These are phyloP conservation scores for Boletus barrowsii DNA, from an alignment of 768 basidiomycete genomes.

Conservation along the genomic window DNA sequence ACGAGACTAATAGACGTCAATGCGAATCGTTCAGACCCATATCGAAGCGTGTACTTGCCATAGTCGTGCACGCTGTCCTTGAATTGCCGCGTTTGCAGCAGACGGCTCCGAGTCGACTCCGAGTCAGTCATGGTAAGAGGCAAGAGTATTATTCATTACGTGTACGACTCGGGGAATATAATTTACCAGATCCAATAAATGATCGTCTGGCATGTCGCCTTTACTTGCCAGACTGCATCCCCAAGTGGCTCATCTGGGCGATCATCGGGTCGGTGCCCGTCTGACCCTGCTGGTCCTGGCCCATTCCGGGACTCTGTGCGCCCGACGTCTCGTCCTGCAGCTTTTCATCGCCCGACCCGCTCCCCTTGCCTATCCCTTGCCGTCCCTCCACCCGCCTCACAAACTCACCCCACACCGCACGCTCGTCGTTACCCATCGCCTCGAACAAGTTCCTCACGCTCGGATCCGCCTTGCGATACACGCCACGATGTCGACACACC, in stretches of 20 bases:
- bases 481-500: slow-evolving; percentile 66
- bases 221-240: slow-evolving; percentile 18
- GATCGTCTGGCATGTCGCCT: slow-evolving; percentile 4
- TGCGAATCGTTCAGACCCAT: not conserved
- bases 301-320: not conserved
- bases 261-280: slow-evolving; percentile 17
- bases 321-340: slow-evolving; percentile 16
- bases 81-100: slow-evolving; percentile 23
- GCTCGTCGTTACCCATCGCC: slow-evolving; percentile 49
- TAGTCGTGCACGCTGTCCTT: slow-evolving; percentile 44
- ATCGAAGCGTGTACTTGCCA: slow-evolving; percentile 26
- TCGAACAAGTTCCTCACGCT: slow-evolving; percentile 50
- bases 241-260: slow-evolving; percentile 16
- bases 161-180: slow-evolving; percentile 10
- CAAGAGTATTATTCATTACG: slow-evolving; percentile 1
- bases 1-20: slow-evolving; percentile 14
- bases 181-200: slow-evolving; percentile 12
- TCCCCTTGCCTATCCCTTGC: slow-evolving; percentile 30
- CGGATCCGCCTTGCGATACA: slow-evolving; percentile 57
- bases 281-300: slow-evolving; percentile 21
- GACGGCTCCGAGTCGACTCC: slow-evolving; percentile 3
- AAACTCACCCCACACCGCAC: slow-evolving; percentile 68
- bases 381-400: slow-evolving; percentile 59
- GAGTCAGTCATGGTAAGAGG: not conserved
- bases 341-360: slow-evolving; percentile 23